phyloP scores from a whole-genome alignment of 352 stramenopile genomes.

The Pythium sp. region DNA sequence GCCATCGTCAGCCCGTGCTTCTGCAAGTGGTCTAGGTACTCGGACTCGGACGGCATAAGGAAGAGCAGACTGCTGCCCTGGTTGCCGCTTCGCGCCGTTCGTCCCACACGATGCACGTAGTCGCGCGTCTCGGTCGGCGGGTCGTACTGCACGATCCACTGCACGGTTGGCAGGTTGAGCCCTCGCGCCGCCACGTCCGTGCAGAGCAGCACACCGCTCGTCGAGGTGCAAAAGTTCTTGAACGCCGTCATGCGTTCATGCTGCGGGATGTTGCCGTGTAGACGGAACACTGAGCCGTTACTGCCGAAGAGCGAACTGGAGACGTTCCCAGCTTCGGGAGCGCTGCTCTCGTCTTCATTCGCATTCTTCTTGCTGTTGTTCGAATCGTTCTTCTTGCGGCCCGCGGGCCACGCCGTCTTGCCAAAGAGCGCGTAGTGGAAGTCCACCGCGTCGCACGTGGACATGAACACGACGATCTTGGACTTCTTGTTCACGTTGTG shows the following conservation, averaged over 20 bases:
- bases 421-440: slow-evolving; percentile 94
- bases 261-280: slow-evolving; percentile 97
- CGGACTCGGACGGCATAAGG: slow-evolving; percentile 94
- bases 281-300: slow-evolving; percentile 60
- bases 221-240: slow-evolving; percentile 90
- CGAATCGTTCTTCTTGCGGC: slow-evolving; percentile 19
- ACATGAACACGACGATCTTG: slow-evolving; percentile 96
- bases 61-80: slow-evolving; percentile 96
- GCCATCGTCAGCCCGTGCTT: slow-evolving; percentile 80
- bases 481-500: slow-evolving; percentile 38
- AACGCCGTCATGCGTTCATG: slow-evolving; percentile 96
- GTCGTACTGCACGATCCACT: slow-evolving; percentile 98
- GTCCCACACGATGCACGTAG: slow-evolving; percentile 99
- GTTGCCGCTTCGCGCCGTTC: slow-evolving; percentile 98
- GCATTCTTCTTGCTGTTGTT: slow-evolving; percentile 13
- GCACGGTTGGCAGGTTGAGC: slow-evolving; percentile 97
- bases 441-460: slow-evolving; percentile 96
- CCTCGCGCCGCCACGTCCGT: slow-evolving; percentile 98
- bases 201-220: slow-evolving; percentile 93
- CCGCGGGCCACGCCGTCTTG: slow-evolving; percentile 70
- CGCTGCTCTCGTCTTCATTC: slow-evolving; percentile 91
- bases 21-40: slow-evolving; percentile 93
- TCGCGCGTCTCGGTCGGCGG: slow-evolving; percentile 97
- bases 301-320: slow-evolving; percentile 60
- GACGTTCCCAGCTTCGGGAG: slow-evolving; percentile 19